Conservation (phyloP, 495 filamentous ascomycete species). For the Penicillium dipodomyicola region DNA sequence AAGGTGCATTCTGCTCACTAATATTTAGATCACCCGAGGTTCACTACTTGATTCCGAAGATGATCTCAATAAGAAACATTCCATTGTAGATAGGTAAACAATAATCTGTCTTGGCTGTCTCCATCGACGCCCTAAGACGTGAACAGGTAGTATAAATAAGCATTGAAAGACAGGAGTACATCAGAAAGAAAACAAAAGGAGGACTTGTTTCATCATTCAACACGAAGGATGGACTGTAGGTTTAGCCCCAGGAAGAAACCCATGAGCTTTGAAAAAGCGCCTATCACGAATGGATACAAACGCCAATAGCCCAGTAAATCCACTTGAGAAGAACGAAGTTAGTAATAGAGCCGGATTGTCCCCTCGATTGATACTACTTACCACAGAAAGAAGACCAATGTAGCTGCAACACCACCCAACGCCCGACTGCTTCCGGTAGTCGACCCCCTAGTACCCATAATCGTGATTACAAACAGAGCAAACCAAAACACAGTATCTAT, state of each 20-base stretch:
- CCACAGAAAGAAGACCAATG: conserved; percentile 21
- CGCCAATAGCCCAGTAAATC: conserved; percentile 8
- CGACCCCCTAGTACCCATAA: conserved; percentile 15
- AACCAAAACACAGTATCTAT: conserved; percentile 38
- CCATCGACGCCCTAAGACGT: no score
- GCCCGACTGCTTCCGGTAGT: conserved; percentile 21
- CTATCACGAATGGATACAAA: conserved; percentile 17
- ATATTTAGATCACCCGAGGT: no score
- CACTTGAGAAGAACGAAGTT: neutral
- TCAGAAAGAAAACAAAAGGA: neutral
- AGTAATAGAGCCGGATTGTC: neutral
- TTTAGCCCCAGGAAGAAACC: conserved; percentile 9
- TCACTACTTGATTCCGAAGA: no score
- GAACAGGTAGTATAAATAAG: no score
- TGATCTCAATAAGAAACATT: no score
- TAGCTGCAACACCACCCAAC: conserved; percentile 21
- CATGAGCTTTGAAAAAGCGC: conserved; percentile 15
- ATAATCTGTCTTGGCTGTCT: no score
- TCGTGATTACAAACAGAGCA: conserved; percentile 27
- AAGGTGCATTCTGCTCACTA: no score
- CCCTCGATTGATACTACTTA: conserved; percentile 7
- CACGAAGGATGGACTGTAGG: neutral
- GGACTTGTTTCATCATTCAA: neutral
- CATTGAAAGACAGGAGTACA: neutral
- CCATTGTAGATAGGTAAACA: no score